These are phyloP conservation scores for Mucor mucedo DNA, from an alignment of 371 early-diverging fungal genomes.

Conservation along the genomic window DNA sequence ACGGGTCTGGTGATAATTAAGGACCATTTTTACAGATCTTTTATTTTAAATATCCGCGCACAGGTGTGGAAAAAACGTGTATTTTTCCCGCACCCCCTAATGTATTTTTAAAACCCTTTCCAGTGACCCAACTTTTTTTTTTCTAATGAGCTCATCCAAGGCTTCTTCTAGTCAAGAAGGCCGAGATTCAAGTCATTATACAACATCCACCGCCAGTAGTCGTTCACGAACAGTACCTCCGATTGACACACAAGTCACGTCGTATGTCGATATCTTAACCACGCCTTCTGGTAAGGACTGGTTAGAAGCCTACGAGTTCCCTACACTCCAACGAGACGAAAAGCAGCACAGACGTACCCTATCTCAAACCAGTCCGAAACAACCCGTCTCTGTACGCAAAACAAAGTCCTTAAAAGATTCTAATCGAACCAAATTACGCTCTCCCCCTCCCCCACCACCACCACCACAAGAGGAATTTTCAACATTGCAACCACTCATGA, in stretches of 20 bases:
- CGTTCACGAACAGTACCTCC: too few species aligned
- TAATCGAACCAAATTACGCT: neutral
- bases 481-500: slow-evolving; percentile 4
- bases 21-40: too few species aligned
- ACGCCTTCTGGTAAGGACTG: slow-evolving; percentile 14
- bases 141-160: too few species aligned
- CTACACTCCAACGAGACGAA: neutral
- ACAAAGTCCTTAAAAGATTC: slow-evolving; percentile 20
- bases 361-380: slow-evolving; percentile 1
- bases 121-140: too few species aligned
- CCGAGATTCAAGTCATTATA: too few species aligned
- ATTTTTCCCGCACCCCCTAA: too few species aligned
- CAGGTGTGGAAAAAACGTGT: too few species aligned
- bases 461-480: slow-evolving; percentile 5
- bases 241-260: neutral
- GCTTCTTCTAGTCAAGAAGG: too few species aligned
- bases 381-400: slow-evolving; percentile 12
- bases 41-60: too few species aligned
- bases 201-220: too few species aligned
- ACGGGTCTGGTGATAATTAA: too few species aligned
- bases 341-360: slow-evolving; percentile 1
- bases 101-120: too few species aligned
- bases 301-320: slow-evolving; percentile 19
- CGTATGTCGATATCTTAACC: slow-evolving; percentile 18
- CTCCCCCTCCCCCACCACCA: slow-evolving; percentile 17